Base-by-base conservation (phyloP, 352 stramenopile genomes). In the Phytophthora sojae region DNA sequence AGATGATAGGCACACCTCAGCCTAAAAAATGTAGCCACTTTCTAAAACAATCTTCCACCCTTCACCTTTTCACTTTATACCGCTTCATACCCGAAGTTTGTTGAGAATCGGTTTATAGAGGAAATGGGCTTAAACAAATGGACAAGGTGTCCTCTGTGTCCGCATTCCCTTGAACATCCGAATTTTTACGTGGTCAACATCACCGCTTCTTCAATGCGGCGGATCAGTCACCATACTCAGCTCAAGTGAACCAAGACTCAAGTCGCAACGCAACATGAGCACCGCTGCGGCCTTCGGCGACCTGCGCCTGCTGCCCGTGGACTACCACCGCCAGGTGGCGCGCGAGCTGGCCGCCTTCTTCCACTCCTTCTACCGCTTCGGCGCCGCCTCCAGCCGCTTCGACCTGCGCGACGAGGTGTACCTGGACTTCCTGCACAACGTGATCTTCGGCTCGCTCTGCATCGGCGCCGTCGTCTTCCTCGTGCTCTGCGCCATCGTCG, bases 331-430 rank as follows among this genome's bases (percentile, higher is more conserved):
- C 64, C 75, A 92, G 39, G 68, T 93, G 32, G 83, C 86, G 50
- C 84, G 79, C 37, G 82, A 92, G 64, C 74, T 93, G 58, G 72
- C 82, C 32, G 70, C 73, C 37, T 95, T 95, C 57, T 93, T 95
- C 73, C 88, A 95, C 82, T 76, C 71, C 9, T 92, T 95, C 74
- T 92, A 94, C 71, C 84, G 88, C 75, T 92, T 94, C 56, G 85
- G 85, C 32, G 73, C 63, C 9, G 62, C 71, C 39, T 79, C 82
- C 23, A 86, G 75, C 57, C 70, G 61, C 58, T 95, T 95, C 61
- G 58, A 92, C 52, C 71, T 92, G 51, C 57, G 72, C 21, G 73
- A 89, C 53, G 75, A 73, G 30, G 44, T 62, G 50, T 95, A 95
- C 70, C 19, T 72, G 64, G 61, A 81, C 51, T 90, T 95, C 57